These are phyloP conservation scores for Solanum habrochaites DNA, from an alignment of 257 asterid species.

Conservation along the genomic window DNA sequence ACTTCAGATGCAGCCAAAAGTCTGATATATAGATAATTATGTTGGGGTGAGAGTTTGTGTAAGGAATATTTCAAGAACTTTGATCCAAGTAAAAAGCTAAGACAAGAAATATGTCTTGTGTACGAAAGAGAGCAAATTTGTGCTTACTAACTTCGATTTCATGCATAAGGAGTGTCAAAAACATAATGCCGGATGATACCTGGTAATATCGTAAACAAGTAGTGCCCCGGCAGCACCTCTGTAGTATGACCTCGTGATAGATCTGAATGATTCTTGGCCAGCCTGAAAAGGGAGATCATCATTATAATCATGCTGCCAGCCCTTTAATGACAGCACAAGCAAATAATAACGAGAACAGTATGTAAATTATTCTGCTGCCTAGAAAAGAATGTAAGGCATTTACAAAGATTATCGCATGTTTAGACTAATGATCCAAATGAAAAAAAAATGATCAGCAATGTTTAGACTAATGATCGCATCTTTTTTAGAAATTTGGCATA, in stretches of 20 bases:
- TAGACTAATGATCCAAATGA: neutral
- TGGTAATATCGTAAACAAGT: conserved; percentile 73
- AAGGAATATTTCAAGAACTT: neutral
- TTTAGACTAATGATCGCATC: neutral
- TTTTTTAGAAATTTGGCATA: neutral
- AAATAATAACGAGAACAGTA: neutral
- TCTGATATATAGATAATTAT: neutral
- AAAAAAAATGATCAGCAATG: neutral
- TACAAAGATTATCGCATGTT: neutral
- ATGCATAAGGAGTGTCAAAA: neutral
- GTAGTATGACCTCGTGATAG: conserved; percentile 72
- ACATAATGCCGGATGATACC: conserved; percentile 15
- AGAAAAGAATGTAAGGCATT: neutral
- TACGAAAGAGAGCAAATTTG: neutral
- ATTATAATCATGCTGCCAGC: neutral
- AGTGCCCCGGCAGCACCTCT: conserved; percentile 90
- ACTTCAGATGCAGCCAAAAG: neutral
- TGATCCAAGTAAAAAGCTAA: neutral
- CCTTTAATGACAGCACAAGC: neutral
- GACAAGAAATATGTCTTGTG: neutral
- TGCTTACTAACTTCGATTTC: neutral
- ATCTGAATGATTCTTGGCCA: conserved; percentile 81
- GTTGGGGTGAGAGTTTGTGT: neutral
- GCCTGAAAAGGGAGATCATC: conserved; percentile 25
- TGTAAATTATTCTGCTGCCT: neutral